Evolutionary conservation across 768 basidiomycete species (phyloP).

Genomic region (Cantharellus anzutake): DNA sequence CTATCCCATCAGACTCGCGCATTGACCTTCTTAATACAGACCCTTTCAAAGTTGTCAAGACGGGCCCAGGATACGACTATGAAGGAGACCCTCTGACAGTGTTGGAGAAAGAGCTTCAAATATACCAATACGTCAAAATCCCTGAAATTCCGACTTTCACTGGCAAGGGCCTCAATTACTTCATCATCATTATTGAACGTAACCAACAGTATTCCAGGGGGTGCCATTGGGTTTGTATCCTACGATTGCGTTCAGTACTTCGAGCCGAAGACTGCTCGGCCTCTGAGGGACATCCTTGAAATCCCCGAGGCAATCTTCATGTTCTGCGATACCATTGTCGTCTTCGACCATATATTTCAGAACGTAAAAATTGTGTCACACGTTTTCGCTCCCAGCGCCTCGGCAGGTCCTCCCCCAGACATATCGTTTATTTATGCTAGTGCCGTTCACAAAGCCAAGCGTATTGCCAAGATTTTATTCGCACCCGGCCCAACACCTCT

Average conservation of each 20-base stretch:
- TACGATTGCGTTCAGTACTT: conserved; percentile 96
- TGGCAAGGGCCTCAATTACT: conserved; percentile 15
- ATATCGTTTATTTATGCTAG: conserved; percentile 76
- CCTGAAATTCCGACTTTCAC: conserved; percentile 89
- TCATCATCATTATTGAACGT: background rate
- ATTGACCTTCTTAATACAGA: conserved; percentile 28
- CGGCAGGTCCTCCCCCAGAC: conserved; percentile 16
- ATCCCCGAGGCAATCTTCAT: conserved; percentile 95
- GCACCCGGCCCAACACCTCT: conserved; percentile 30
- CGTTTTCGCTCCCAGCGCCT: conserved; percentile 54
- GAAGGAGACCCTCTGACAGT: conserved; percentile 73
- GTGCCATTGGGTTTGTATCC: conserved; percentile 91
- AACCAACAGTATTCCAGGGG: conserved; percentile 29
- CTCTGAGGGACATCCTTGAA: conserved; percentile 56
- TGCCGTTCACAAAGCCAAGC: conserved; percentile 62
- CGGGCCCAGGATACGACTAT: conserved; percentile 66
- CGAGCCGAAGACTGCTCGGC: conserved; percentile 69
- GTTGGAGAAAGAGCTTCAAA: conserved; percentile 68
- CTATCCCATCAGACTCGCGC: background rate
- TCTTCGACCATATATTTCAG: conserved; percentile 95
- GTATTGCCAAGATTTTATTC: conserved; percentile 55
- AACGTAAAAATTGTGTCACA: conserved; percentile 91
- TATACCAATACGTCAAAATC: conserved; percentile 79
- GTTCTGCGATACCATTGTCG: conserved; percentile 85
- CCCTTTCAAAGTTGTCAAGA: conserved; percentile 80